Base-by-base conservation (phyloP, 257 asterid genomes). In the Leptodermis oblonga region DNA sequence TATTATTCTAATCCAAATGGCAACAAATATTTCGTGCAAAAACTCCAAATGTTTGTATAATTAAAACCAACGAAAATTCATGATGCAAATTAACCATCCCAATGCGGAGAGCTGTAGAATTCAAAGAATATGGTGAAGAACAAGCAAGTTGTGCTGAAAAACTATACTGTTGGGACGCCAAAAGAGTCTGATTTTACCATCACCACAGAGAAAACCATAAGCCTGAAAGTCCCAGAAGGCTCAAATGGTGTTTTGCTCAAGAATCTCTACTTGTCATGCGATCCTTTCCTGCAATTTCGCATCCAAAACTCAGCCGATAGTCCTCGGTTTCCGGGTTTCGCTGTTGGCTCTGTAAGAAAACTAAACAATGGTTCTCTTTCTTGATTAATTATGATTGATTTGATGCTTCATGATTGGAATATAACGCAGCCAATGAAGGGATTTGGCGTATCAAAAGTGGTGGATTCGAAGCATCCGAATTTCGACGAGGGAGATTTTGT, bases 401-500 rank as follows among this genome's bases (percentile, higher is more conserved):
- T n/a, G n/a, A n/a, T n/a, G n/a, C n/a, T n/a, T n/a, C n/a, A n/a
- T n/a, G n/a, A n/a, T n/a, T n/a, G n/a, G n/a, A n/a, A n/a, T n/a
- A n/a, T n/a, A n/a, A n/a, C 36, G 67, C 41, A 62, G 67, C 33
- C 79, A 9, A 69, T 81, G 12, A 55, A 2, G 2, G 85, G 85
- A 41, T 65, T 37, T 55, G 83, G 83, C 8, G 83, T 81, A 14
- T 74, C 80, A 5, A 65, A 68, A 34, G 80, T 81, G 2, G 42
- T 81, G 65, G 70, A 81, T n/a, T 81, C 83, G 15, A 36, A 67
- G 5, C 69, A 78, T 66, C 45, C 82, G 3, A 64, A 69, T 9
- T 81, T 78, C 13, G n/a, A n/a, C 59, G 65, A 33, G 61, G 83
- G 80, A 28, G 85, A 75, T 15, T 42, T 81, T 17, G 67, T 62